A percentile compares a stretch with the other conserved stretches of the same genome.
Conservation (phyloP, 2,329 filamentous ascomycete species). For the Fusarium avenaceum region DNA sequence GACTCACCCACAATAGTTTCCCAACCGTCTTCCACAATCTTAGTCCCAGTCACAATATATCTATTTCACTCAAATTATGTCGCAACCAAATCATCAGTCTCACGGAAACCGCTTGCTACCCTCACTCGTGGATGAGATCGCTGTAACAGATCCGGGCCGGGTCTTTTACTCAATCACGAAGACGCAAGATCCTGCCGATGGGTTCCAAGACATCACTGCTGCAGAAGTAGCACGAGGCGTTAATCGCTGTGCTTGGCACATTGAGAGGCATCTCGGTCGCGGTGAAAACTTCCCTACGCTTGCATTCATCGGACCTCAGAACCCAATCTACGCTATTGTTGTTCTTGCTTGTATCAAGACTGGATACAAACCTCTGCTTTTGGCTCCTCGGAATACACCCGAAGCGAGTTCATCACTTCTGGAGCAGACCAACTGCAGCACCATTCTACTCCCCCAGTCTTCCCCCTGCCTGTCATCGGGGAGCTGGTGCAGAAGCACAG, state of each 20-base stretch:
- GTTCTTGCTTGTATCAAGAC: constrained; percentile 59
- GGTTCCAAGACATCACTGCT: constrained; percentile 50
- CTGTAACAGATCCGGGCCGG: constrained; percentile 48
- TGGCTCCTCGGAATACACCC: constrained; percentile 52
- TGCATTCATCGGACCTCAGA: constrained; percentile 52
- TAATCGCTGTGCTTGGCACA: constrained; percentile 51
- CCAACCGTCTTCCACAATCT: too few relatives aligned
- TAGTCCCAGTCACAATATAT: not conserved
- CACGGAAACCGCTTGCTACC: constrained; percentile 36
- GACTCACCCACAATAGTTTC: not conserved
- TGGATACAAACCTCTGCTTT: constrained; percentile 56
- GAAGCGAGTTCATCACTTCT: constrained; percentile 50
- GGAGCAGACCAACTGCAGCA: constrained; percentile 45
- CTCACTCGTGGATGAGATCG: constrained; percentile 44
- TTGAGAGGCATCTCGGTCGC: constrained; percentile 50
- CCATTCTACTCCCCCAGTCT: constrained; percentile 42
- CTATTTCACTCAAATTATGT: not conserved
- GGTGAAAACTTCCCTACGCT: constrained; percentile 52
- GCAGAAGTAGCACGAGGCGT: constrained; percentile 49
- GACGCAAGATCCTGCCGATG: constrained; percentile 42
- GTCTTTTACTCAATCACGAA: constrained; percentile 56
- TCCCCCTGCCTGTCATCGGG: constrained; percentile 40
- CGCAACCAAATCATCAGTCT: not conserved
- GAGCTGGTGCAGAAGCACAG: constrained; percentile 30
- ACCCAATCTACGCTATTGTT: constrained; percentile 56